These are phyloP conservation scores for Auriscalpium vulgare DNA, from an alignment of 768 basidiomycete genomes.

Conservation along the genomic window DNA sequence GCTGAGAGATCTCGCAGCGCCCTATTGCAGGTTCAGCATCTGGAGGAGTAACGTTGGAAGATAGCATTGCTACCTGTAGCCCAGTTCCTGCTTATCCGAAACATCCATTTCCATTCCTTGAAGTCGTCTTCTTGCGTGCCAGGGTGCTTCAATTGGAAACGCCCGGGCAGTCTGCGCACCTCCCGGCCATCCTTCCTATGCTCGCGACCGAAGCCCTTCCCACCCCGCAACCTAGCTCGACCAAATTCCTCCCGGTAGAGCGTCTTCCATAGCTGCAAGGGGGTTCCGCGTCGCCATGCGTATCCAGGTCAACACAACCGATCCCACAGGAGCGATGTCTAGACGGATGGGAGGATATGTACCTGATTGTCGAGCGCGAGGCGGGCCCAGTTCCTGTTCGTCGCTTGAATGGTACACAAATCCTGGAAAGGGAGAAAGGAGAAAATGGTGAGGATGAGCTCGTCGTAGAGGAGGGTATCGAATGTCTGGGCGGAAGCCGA, in stretches of 20 bases:
- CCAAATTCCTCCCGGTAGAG: constrained; percentile 62
- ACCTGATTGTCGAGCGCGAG: constrained; percentile 63
- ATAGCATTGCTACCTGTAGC: constrained; percentile 46
- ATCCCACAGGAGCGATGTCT: constrained; percentile 10
- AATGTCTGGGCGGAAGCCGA: constrained; percentile 22
- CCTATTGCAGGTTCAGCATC: constrained; percentile 31
- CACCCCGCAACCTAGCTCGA: constrained; percentile 58
- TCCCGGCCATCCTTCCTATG: constrained; percentile 42
- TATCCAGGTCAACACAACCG: constrained; percentile 6
- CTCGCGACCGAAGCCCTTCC: constrained; percentile 49
- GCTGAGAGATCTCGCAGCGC: constrained; percentile 35
- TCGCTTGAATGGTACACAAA: constrained; percentile 56
- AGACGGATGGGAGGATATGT: constrained; percentile 21
- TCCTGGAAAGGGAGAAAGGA: constrained; percentile 59
- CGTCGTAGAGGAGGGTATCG: constrained; percentile 60
- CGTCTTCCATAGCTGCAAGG: constrained; percentile 53
- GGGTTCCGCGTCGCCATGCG: background rate
- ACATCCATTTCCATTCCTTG: constrained; percentile 83
- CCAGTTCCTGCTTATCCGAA: constrained; percentile 79
- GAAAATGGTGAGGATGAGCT: constrained; percentile 68
- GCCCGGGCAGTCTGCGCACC: constrained; percentile 30
- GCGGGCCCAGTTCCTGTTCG: constrained; percentile 59
- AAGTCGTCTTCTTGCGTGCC: constrained; percentile 26
- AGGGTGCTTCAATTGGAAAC: constrained; percentile 42
- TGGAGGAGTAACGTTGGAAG: background rate